Conservation (phyloP, 345 rosid species). For the Eucalyptus camaldulensis region DNA sequence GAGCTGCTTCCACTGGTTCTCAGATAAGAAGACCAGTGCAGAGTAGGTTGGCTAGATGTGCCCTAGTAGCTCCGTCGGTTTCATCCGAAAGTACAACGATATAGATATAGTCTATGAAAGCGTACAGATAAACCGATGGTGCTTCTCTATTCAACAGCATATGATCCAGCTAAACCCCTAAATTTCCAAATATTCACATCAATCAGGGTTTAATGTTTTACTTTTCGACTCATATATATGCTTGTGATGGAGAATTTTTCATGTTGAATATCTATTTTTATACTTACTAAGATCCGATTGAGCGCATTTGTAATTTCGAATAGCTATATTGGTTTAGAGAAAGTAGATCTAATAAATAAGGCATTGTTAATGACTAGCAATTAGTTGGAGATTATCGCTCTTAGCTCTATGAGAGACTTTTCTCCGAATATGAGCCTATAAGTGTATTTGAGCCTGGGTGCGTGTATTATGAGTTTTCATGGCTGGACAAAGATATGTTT, state of each 20-base stretch:
- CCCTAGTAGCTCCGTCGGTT: background rate
- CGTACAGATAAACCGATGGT: background rate
- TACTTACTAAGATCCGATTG: background rate
- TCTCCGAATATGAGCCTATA: background rate
- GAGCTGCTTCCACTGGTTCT: background rate
- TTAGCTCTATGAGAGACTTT: background rate
- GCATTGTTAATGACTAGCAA: background rate
- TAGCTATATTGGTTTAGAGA: background rate
- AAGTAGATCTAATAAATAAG: background rate
- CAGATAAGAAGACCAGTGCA: background rate
- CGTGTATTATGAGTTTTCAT: background rate
- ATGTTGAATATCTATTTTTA: background rate
- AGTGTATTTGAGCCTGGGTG: background rate
- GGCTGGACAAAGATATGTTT: background rate
- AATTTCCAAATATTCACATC: background rate
- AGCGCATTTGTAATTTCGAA: background rate
- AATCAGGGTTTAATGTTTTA: background rate
- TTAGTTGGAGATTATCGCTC: background rate
- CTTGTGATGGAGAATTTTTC: background rate
- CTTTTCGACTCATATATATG: background rate
- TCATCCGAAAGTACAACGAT: background rate
- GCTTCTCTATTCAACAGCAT: background rate
- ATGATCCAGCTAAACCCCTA: background rate
- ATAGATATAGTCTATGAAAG: background rate
- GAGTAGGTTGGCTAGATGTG: background rate